Percentiles rank a stretch among this genome's conserved stretches.
Evolutionary conservation across 305 asterid genomes (phyloP).

Genomic region (Solanum chacoense): DNA sequence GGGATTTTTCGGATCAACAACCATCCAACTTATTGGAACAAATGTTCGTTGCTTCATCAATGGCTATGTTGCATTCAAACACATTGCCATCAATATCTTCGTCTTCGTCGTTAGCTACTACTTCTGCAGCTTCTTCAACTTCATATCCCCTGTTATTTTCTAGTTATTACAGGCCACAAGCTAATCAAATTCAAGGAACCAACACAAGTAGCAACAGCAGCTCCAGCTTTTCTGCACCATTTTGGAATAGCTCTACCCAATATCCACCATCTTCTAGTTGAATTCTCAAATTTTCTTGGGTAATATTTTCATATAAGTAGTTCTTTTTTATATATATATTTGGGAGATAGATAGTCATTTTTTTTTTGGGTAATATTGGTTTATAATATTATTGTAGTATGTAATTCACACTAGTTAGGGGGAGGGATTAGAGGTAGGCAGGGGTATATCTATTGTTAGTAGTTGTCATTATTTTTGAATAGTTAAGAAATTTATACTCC

Average conservation of each 20-base stretch:
- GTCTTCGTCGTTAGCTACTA: conserved; percentile 8
- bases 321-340: background rate
- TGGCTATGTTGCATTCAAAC: conserved; percentile 35
- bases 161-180: conserved; percentile 25
- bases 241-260: conserved; percentile 35
- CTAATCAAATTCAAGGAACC: conserved; percentile 21
- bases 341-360: background rate
- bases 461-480: background rate
- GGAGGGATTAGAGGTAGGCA: background rate
- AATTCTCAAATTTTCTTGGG: background rate
- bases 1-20: conserved; percentile 21
- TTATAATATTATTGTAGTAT: background rate
- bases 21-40: conserved; percentile 26
- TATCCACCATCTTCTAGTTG: conserved; percentile 50
- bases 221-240: conserved; percentile 23
- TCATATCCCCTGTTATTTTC: conserved; percentile 31
- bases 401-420: background rate
- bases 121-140: conserved; percentile 15
- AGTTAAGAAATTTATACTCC: background rate
- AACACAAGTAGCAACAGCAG: background rate
- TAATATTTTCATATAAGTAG: background rate
- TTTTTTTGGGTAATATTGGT: background rate
- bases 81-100: conserved; percentile 14
- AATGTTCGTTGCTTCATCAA: conserved; percentile 40
- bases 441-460: background rate